Conservation (phyloP, 2,329 filamentous ascomycete genomes). For the Phaeosphaeria sp. region DNA sequence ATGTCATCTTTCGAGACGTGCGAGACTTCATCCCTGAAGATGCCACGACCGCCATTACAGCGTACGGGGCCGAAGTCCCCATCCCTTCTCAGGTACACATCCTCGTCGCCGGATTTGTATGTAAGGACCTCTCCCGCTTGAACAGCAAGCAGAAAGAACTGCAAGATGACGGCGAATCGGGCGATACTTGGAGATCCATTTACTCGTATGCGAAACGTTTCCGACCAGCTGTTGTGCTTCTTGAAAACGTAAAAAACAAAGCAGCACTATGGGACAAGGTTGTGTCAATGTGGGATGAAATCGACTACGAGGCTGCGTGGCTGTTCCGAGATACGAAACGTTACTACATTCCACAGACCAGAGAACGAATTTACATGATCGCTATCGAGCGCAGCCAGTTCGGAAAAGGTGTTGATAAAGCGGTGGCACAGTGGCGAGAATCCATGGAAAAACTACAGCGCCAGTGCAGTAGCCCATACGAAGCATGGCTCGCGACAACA, state of each 20-base stretch:
- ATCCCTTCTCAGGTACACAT: constrained; percentile 69
- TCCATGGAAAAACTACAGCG: constrained; percentile 59
- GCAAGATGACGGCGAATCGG: constrained; percentile 67
- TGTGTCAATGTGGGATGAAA: constrained; percentile 51
- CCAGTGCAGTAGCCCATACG: constrained; percentile 66
- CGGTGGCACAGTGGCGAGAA: constrained; percentile 50
- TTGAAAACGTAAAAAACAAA: constrained; percentile 70
- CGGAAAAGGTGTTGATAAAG: constrained; percentile 17
- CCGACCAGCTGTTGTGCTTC: constrained; percentile 68
- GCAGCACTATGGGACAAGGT: constrained; percentile 65
- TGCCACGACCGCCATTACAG: constrained; percentile 65
- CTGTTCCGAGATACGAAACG: constrained; percentile 70
- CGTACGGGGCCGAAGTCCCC: constrained; percentile 64
- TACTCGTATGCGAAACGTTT: constrained; percentile 62
- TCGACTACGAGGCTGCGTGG: constrained; percentile 63
- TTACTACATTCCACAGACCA: constrained; percentile 75
- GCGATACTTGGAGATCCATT: constrained; percentile 69
- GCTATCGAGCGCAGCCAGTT: constrained; percentile 46
- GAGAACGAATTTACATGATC: constrained; percentile 54
- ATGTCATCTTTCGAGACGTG: constrained; percentile 54
- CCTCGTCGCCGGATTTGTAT: constrained; percentile 75
- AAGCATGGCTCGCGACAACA: constrained; percentile 65
- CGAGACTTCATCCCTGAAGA: constrained; percentile 51
- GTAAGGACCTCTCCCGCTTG: constrained; percentile 74
- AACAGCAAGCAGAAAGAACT: constrained; percentile 64